A percentile compares a stretch with the other conserved stretches of the same genome.
These are phyloP conservation scores for Effrenium voratum DNA, from an alignment of 73 alveolate species.

Conservation along the genomic window DNA sequence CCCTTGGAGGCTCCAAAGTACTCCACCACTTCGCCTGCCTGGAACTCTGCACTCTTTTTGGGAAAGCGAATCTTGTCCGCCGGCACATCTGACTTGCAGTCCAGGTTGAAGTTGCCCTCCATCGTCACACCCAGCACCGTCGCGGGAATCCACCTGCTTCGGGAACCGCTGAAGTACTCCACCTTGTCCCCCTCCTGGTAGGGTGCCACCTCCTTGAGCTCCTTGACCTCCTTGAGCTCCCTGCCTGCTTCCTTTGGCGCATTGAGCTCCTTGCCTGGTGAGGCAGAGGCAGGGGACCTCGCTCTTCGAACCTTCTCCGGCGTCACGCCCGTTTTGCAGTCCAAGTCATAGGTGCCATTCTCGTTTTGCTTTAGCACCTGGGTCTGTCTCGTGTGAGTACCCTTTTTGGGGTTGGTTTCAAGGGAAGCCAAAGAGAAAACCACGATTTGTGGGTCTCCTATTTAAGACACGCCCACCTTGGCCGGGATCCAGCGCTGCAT, in stretches of 20 bases:
- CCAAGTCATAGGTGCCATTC: constrained; percentile 78
- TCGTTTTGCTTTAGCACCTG: constrained; percentile 57
- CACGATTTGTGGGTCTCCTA: not conserved
- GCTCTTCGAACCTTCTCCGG: constrained; percentile 35
- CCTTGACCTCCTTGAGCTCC: no score
- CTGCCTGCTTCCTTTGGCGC: not conserved
- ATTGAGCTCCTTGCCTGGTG: not conserved
- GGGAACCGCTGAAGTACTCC: constrained; percentile 81
- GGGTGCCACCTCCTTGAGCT: constrained; percentile 35
- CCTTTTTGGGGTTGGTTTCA: not conserved
- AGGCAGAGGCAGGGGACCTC: constrained; percentile 2
- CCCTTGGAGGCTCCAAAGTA: constrained; percentile 89
- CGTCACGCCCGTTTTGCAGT: constrained; percentile 50
- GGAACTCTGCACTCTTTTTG: not conserved
- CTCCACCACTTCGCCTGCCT: constrained; percentile 82
- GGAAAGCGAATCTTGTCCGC: constrained; percentile 26
- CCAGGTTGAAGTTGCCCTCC: constrained; percentile 62
- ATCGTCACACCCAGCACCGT: constrained; percentile 46
- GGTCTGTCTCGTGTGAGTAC: not conserved
- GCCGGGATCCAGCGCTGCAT: constrained; percentile 88
- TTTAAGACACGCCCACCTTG: not conserved
- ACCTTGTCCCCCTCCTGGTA: constrained; percentile 68
- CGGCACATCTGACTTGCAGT: constrained; percentile 73
- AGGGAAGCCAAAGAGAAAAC: not conserved
- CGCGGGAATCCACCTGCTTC: constrained; percentile 88